A percentile compares a stretch with the other conserved stretches of the same genome.
phyloP scores from a whole-genome alignment of 2,329 filamentous ascomycete species.

The Boeremia exigua region DNA sequence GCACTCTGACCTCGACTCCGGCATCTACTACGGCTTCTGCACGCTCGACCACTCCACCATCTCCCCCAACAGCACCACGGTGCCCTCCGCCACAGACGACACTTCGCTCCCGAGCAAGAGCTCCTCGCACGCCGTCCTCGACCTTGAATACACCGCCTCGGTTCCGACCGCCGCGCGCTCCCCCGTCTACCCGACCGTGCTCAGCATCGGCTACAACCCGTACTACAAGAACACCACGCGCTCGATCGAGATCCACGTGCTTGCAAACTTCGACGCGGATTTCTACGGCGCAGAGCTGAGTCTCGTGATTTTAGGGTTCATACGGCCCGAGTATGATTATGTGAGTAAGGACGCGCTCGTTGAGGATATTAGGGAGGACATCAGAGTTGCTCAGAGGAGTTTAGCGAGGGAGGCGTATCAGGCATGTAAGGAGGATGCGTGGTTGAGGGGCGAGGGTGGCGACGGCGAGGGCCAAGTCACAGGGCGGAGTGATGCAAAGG shows the following conservation, averaged over 20 bases:
- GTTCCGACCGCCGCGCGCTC: constrained; percentile 13
- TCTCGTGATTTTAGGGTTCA: constrained; percentile 82
- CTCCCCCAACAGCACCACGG: constrained; percentile 37
- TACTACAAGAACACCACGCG: constrained; percentile 93
- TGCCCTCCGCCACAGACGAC: constrained; percentile 26
- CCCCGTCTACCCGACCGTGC: constrained; percentile 39
- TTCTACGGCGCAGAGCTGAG: constrained; percentile 87
- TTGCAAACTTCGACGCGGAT: constrained; percentile 76
- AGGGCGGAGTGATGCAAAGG: constrained; percentile 19
- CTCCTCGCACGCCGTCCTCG: constrained; percentile 37
- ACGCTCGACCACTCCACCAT: constrained; percentile 64
- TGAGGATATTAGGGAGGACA: constrained; percentile 87
- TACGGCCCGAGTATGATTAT: constrained; percentile 90
- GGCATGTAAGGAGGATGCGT: constrained; percentile 56
- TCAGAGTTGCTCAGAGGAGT: constrained; percentile 78
- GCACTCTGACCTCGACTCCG: constrained; percentile 67
- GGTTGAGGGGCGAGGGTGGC: constrained; percentile 39
- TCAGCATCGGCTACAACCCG: constrained; percentile 79
- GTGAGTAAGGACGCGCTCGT: constrained; percentile 81
- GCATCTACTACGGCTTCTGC: constrained; percentile 94
- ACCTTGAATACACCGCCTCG: constrained; percentile 30
- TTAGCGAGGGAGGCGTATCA: constrained; percentile 69
- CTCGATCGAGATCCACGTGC: constrained; percentile 87
- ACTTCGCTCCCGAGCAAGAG: constrained; percentile 23
- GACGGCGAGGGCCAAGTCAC: constrained; percentile 12